Base-by-base conservation (phyloP, 257 asterid genomes). In the Linderniella brevidens region DNA sequence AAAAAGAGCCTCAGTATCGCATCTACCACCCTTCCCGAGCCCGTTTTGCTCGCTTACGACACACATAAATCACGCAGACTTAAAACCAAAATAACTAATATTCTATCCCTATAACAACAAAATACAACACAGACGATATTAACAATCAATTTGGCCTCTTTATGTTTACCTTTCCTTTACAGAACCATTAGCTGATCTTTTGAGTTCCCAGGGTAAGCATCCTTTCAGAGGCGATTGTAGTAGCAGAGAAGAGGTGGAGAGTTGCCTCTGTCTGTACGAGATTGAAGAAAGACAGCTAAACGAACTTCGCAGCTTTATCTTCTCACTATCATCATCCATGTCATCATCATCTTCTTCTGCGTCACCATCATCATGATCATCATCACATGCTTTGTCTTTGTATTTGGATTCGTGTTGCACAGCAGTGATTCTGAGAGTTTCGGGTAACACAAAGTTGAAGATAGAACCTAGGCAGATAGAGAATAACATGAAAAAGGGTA, bases 391-490 rank as follows among this genome's bases (percentile, higher is more conserved):
- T 25, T 25, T 3, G 32, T 25, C 32, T 25, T 57, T 71, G 55
- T 57, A 45, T 53, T 60, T 67, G 35, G 64, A 75, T 19, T 79
- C 78, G 9, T 72, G 77, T 76, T 79, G 78, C 13, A 76, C 82
- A 0, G 78, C 66, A 14, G 72, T 64, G n/a, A 72, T 64, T 63
- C 67, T 76, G 29, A 78, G 77, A 41, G 81, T 74, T 53, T 79
- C 90, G 1, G 95, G 95, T 41, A 83, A 69, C 49, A 77, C 63
- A 44, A 73, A 83, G 67, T 63, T 80, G 74, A 80, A 80, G 53
- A 77, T 56, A 16, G 90, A 77, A 58, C 95, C 95, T 79, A 50
- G 5, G 18, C 0, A 14, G 37, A 32, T n/a, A 8, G 36, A 11
- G 48, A 38, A 58, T 19, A 29, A 16, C 32, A 61, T 8, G 15